Evolutionary conservation across 78 protist species (phyloP), one percentile per base, ranked within the genome.

Genomic region (Mastigamoeba balamuthi): DNA sequence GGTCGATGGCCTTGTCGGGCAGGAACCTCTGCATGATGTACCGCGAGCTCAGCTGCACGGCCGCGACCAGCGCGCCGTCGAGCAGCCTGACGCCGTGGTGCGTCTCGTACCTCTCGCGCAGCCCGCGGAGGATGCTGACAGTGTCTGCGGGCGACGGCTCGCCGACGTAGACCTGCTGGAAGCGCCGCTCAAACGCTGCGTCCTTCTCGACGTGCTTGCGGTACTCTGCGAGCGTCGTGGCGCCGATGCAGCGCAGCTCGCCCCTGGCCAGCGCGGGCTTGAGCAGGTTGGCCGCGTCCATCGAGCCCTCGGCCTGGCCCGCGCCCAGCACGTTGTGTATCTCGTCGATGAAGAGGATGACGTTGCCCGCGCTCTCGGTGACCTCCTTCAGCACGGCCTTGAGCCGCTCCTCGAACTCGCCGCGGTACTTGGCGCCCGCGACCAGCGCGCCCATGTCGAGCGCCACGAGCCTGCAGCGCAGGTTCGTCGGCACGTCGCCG

Each of bases 1-100:
- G 84, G 77, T 98, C 99, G 52, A 98, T 98, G n/a, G 98, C 97
- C 76, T 93, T 94, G 87, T 98, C 99, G 1, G 99, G 99, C 36
- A 95, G 92, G 92, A 88, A 93, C 39, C 99, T 85, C 42, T 82
- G 74, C 3, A 91, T 69, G 78, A 98, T 92, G 87, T 98, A 96
- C 3, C 99, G 88, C 48, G 69, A 66, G 39, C 97, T 42, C 27
- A 94, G 88, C 74, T 75, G 83, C 2, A 94, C 98, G 0, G 99
- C 98, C 2, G 84, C 81, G 4, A 98, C 97, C 53, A 98, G 87
- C 2, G 99, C 96, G 10, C 83, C 83, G 79, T 98, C 99, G 7
- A 72, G 27, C 65, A 98, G 91, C 28, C 88, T 74, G 6, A 97
- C 99, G 41, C 98, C 98, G 65, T 96, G 99, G 85, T 85, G 94